Conservation (phyloP, 805 yeast species). For the Lipomyces lipofer region DNA sequence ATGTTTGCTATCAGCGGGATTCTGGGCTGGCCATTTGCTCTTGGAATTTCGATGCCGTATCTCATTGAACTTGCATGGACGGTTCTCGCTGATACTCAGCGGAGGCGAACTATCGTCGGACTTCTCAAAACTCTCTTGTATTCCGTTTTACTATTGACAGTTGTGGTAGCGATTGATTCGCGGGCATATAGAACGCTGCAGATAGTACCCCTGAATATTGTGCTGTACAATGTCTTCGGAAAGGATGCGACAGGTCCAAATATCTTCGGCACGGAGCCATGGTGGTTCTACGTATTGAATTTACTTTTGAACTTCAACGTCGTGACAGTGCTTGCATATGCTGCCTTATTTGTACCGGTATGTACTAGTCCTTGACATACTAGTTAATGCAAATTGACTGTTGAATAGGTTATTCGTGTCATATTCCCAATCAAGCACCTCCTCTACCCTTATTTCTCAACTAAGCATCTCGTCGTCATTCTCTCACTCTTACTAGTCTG, state of each 20-base stretch:
- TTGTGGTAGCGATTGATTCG: slow-evolving; percentile 54
- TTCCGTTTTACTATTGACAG: slow-evolving; percentile 11
- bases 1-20: slow-evolving; percentile 68
- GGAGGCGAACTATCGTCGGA: slow-evolving; percentile 16
- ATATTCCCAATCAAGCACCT: no score
- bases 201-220: slow-evolving; percentile 78
- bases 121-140: slow-evolving; percentile 23
- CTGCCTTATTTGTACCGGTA: slow-evolving; percentile 29
- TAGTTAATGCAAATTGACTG: neutral
- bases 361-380: no score
- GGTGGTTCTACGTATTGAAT: slow-evolving; percentile 68
- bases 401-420: no score
- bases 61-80: slow-evolving; percentile 38
- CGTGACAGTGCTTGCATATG: slow-evolving; percentile 38
- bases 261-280: slow-evolving; percentile 85
- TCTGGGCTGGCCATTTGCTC: slow-evolving; percentile 88
- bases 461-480: slow-evolving; percentile 32
- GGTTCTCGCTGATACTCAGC: slow-evolving; percentile 8
- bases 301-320: slow-evolving; percentile 72
- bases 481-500: slow-evolving; percentile 61
- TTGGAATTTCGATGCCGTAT: slow-evolving; percentile 66
- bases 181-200: slow-evolving; percentile 55
- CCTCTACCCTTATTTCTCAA: slow-evolving; percentile 10
- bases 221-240: slow-evolving; percentile 77
- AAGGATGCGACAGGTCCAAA: slow-evolving; percentile 77